Evolutionary conservation across 805 yeast genomes (phyloP).

Genomic region (Candida wancherniae): DNA sequence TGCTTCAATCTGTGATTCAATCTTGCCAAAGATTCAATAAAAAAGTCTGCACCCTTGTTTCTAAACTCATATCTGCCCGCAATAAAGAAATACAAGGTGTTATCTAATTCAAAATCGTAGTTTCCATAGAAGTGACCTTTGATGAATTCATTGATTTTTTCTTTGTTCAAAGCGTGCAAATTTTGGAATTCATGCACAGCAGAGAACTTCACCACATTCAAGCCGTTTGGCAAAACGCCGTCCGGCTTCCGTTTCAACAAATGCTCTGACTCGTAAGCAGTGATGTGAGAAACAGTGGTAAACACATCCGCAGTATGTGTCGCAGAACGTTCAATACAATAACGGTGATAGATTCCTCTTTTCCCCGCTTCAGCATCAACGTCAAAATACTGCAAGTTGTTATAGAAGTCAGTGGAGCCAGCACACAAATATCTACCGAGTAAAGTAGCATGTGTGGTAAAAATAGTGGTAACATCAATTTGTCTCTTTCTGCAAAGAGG

Average conservation of each 20-base stretch:
- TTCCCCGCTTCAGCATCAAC: slow-evolving; percentile 98
- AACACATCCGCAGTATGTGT: slow-evolving; percentile 95
- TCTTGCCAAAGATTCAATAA: slow-evolving; percentile 87
- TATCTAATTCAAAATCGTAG: slow-evolving; percentile 89
- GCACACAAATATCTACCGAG: slow-evolving; percentile 95
- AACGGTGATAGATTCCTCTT: slow-evolving; percentile 94
- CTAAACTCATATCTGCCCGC: slow-evolving; percentile 97
- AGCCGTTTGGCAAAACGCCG: slow-evolving; percentile 95
- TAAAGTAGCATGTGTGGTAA: slow-evolving; percentile 95
- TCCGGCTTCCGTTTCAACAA: slow-evolving; percentile 93
- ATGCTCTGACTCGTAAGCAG: slow-evolving; percentile 95
- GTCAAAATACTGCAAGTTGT: slow-evolving; percentile 81
- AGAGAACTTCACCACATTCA: slow-evolving; percentile 91
- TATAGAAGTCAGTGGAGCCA: slow-evolving; percentile 93
- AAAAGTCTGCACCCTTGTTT: slow-evolving; percentile 95
- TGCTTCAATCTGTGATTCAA: slow-evolving; percentile 83
- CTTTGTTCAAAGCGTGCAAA: slow-evolving; percentile 87
- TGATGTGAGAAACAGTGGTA: slow-evolving; percentile 94
- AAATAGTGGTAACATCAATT: slow-evolving; percentile 89
- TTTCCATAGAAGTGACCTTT: slow-evolving; percentile 98
- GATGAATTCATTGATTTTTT: slow-evolving; percentile 86
- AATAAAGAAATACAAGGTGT: slow-evolving; percentile 90
- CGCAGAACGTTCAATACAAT: slow-evolving; percentile 94
- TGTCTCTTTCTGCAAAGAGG: slow-evolving; percentile 89
- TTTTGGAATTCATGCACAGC: slow-evolving; percentile 98